Percentiles rank a stretch among this genome's conserved stretches.
phyloP scores from a whole-genome alignment of 306 rosid species.

The Canavalia ensiformis region DNA sequence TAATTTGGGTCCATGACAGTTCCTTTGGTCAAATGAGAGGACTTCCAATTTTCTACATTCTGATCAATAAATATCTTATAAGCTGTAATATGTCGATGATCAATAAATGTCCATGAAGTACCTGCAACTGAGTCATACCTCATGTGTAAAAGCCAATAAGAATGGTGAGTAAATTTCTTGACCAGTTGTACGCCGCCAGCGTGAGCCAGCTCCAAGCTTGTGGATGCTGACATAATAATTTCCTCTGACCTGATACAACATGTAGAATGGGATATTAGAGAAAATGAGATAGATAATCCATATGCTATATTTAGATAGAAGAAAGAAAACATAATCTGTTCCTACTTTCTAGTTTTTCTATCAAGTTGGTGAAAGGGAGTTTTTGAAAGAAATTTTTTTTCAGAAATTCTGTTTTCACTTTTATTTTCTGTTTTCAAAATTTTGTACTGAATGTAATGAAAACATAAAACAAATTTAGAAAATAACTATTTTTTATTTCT shows the following conservation, averaged over 20 bases:
- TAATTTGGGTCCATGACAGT: conserved; percentile 67
- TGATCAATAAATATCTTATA: conserved; percentile 43
- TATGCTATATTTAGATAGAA: background rate
- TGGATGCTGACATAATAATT: conserved; percentile 65
- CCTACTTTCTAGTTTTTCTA: background rate
- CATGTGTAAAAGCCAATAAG: conserved; percentile 70
- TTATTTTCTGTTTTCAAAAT: no score
- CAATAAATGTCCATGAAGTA: background rate
- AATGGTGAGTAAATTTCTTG: conserved; percentile 84
- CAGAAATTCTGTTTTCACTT: no score
- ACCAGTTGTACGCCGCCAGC: conserved; percentile 79
- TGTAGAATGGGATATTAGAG: conserved; percentile 17
- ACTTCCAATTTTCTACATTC: conserved; percentile 71
- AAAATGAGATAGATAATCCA: background rate
- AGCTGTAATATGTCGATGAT: conserved; percentile 16
- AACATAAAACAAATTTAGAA: no score
- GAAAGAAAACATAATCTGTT: background rate
- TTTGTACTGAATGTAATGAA: no score
- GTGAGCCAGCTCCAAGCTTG: conserved; percentile 69
- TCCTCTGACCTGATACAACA: conserved; percentile 70
- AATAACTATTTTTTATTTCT: no score
- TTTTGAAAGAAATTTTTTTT: background rate
- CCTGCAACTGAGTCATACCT: conserved; percentile 53
- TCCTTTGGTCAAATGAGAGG: conserved; percentile 68
- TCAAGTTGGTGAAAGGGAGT: background rate